A percentile compares a stretch with the other conserved stretches of the same genome.
Conservation (phyloP, 202 grass and related monocot genomes). For the Zizania palustris region DNA sequence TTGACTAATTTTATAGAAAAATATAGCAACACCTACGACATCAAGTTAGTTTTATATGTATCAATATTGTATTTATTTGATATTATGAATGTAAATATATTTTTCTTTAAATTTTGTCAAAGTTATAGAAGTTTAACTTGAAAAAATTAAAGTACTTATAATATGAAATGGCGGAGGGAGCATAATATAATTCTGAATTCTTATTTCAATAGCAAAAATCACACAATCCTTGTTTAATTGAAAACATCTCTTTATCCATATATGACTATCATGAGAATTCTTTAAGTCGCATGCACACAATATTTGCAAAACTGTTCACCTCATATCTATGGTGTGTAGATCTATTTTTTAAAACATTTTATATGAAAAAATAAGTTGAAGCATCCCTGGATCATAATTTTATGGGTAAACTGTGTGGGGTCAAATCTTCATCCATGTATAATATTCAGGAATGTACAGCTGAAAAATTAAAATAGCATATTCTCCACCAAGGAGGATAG, state of each 20-base stretch:
- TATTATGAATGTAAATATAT: no score
- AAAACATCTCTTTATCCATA: background rate
- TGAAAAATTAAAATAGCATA: slow-evolving; percentile 12
- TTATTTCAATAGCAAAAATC: background rate
- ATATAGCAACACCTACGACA: no score
- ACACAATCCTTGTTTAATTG: background rate
- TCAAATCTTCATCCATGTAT: slow-evolving; percentile 10
- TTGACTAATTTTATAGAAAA: no score
- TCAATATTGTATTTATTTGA: no score
- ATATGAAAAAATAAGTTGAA: background rate
- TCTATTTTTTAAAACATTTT: slow-evolving; percentile 4
- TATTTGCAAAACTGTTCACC: background rate
- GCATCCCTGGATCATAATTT: slow-evolving; percentile 1
- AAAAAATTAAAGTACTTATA: no score
- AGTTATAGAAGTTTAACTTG: no score
- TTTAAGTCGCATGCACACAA: background rate
- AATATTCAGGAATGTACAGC: slow-evolving; percentile 11
- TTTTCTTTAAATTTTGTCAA: no score
- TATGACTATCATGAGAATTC: background rate
- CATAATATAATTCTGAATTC: background rate
- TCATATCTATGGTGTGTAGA: background rate
- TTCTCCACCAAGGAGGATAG: background rate
- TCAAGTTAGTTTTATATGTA: no score
- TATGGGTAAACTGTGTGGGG: background rate
- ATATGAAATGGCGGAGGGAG: no score